These are phyloP conservation scores for Pugionium dolabratum DNA, from an alignment of 345 rosid species.

Conservation along the genomic window DNA sequence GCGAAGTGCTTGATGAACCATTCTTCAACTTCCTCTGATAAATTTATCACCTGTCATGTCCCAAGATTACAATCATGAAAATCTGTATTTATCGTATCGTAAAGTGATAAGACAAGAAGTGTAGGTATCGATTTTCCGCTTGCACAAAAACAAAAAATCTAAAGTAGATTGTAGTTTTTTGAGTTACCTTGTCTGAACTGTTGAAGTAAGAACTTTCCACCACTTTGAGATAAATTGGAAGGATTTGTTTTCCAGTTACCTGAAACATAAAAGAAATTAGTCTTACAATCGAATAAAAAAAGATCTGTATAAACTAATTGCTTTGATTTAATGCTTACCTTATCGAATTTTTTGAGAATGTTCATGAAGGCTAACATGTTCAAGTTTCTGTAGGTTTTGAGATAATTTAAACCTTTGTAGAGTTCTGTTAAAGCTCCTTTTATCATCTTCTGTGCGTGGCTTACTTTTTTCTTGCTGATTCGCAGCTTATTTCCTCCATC, in stretches of 20 bases:
- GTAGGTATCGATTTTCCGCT: conserved; percentile 41
- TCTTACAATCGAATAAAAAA: not conserved
- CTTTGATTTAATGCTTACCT: conserved; percentile 50
- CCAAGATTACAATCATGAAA: too few species aligned
- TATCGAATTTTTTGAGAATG: conserved; percentile 93
- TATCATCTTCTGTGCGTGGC: conserved; percentile 90
- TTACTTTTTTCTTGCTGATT: conserved; percentile 80
- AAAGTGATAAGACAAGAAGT: conserved; percentile 27
- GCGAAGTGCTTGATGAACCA: conserved; percentile 82
- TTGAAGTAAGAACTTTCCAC: conserved; percentile 96
- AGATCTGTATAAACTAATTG: not conserved
- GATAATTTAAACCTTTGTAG: conserved; percentile 83
- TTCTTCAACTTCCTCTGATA: conserved; percentile 89
- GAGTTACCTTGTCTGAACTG: conserved; percentile 84
- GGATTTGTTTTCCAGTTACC: conserved; percentile 90
- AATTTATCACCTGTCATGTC: conserved; percentile 75
- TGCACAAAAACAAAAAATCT: conserved; percentile 11
- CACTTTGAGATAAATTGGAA: conserved; percentile 83
- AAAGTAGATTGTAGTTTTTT: conserved; percentile 17
- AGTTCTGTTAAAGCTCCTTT: conserved; percentile 82
- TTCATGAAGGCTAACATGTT: conserved; percentile 95
- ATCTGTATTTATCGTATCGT: too few species aligned
- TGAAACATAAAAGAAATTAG: conserved; percentile 28
- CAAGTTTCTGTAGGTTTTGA: conserved; percentile 92
- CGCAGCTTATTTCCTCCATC: conserved; percentile 61